Evolutionary conservation across 139 green algal genomes (phyloP).

Genomic region (Chlorella vulgaris): DNA sequence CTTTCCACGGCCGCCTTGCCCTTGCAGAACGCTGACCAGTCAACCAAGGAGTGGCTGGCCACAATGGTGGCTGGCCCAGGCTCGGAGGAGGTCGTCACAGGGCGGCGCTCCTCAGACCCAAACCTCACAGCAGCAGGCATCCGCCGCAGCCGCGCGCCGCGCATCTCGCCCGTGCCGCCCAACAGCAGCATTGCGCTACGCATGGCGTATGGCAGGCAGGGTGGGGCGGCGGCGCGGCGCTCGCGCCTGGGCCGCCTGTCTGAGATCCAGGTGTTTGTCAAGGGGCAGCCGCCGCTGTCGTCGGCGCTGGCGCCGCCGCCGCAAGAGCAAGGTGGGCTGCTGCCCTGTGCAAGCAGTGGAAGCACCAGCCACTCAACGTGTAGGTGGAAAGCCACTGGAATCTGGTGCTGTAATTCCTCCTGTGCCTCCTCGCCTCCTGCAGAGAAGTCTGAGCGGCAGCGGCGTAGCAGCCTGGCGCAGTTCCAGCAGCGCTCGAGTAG

Average conservation of each 20-base stretch:
- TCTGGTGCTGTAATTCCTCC: neutral
- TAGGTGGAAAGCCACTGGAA: too few relatives aligned
- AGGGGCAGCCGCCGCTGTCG: neutral
- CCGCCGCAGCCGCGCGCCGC: neutral
- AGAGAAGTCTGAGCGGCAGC: neutral
- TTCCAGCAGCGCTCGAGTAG: conserved; percentile 8
- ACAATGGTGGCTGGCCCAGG: conserved; percentile 43
- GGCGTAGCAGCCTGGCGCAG: neutral
- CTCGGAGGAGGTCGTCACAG: conserved; percentile 12
- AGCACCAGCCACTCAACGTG: too few relatives aligned
- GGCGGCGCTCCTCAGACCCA: neutral
- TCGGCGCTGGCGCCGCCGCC: neutral
- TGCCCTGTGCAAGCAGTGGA: too few relatives aligned
- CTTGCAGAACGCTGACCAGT: conserved; percentile 44
- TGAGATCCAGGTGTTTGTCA: neutral
- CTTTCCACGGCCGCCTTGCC: too few relatives aligned
- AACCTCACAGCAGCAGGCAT: neutral
- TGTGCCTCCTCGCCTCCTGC: neutral
- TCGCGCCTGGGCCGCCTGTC: conserved; percentile 29
- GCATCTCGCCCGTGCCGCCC: neutral
- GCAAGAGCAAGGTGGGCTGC: too few relatives aligned
- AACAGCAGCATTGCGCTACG: neutral
- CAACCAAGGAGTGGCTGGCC: conserved; percentile 58
- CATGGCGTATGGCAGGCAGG: neutral
- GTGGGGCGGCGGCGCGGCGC: neutral